These are phyloP conservation scores for Vishniacozyma victoriae DNA, from an alignment of 768 basidiomycete genomes.

Conservation along the genomic window DNA sequence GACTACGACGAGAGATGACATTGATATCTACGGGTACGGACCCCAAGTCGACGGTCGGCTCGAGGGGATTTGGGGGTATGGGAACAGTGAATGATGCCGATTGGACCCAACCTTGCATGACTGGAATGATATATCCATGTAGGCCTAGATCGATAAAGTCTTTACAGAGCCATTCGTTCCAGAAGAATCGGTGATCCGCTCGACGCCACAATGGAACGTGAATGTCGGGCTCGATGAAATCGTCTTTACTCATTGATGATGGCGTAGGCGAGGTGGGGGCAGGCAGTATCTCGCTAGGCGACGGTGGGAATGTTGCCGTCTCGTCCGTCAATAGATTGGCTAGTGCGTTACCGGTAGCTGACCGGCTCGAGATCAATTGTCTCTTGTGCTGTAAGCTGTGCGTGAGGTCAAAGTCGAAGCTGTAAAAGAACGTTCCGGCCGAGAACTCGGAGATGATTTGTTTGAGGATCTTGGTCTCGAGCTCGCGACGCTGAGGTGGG, in stretches of 20 bases:
- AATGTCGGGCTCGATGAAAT: conserved; percentile 66
- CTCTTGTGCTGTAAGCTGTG: conserved; percentile 39
- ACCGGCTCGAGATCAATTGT: conserved; percentile 16
- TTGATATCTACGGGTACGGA: conserved; percentile 61
- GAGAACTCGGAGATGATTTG: conserved; percentile 71
- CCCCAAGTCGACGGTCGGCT: conserved; percentile 22
- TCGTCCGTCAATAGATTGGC: conserved; percentile 28
- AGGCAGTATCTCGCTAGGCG: conserved; percentile 54
- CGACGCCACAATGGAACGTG: conserved; percentile 84
- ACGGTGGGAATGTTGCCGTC: conserved; percentile 3
- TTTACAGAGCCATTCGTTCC: conserved; percentile 84
- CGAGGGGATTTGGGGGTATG: conserved; percentile 22
- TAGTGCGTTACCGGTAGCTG: conserved; percentile 24
- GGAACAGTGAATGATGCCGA: conserved; percentile 60
- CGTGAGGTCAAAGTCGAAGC: conserved; percentile 70
- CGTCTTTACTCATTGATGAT: conserved; percentile 53
- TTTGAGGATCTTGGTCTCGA: conserved; percentile 75
- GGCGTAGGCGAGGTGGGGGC: conserved; percentile 61
- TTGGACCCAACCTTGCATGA: conserved; percentile 92
- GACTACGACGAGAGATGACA: conserved; percentile 76
- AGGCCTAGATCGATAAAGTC: conserved; percentile 84
- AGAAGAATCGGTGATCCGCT: conserved; percentile 88
- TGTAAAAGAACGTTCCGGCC: conserved; percentile 85
- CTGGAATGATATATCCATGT: conserved; percentile 77
- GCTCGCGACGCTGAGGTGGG: conserved; percentile 50